Conservation (phyloP, 768 basidiomycete genomes). For the Dentipellis sp. region DNA sequence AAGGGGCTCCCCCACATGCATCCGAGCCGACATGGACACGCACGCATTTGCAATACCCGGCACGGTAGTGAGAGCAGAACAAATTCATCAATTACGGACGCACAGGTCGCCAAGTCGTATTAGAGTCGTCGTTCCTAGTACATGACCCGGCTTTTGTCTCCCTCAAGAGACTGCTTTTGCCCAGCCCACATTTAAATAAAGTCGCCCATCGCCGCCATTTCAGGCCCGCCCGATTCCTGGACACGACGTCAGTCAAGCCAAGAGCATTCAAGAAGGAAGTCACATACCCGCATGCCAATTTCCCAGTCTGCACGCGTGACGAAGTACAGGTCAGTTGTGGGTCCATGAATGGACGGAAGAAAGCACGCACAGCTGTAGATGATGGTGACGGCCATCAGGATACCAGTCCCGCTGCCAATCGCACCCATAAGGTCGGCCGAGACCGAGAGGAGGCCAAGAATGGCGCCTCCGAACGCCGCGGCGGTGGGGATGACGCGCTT, state of each 20-base stretch:
- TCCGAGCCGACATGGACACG: too few species aligned
- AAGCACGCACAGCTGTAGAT: constrained; percentile 61
- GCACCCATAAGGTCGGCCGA: constrained; percentile 93
- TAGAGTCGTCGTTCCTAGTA: background rate
- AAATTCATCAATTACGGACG: too few species aligned
- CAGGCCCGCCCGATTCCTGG: constrained; percentile 71
- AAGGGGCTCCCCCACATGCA: too few species aligned
- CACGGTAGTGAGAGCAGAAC: too few species aligned
- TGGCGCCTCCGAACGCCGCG: constrained; percentile 95
- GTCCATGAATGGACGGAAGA: background rate
- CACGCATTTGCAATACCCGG: too few species aligned
- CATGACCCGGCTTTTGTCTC: background rate
- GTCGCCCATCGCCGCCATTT: constrained; percentile 75
- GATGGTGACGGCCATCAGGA: constrained; percentile 96
- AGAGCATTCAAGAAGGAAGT: background rate
- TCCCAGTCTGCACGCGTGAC: constrained; percentile 65
- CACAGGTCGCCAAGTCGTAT: background rate
- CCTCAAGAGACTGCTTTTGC: background rate
- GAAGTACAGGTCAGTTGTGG: background rate
- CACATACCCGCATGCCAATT: constrained; percentile 68
- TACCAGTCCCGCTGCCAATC: constrained; percentile 91
- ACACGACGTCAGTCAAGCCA: constrained; percentile 4
- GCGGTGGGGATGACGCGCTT: constrained; percentile 98
- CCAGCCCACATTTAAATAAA: constrained; percentile 36
- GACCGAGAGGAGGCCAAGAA: constrained; percentile 85